Conservation (phyloP, 495 filamentous ascomycete species). For the Penicillium paradoxum region DNA sequence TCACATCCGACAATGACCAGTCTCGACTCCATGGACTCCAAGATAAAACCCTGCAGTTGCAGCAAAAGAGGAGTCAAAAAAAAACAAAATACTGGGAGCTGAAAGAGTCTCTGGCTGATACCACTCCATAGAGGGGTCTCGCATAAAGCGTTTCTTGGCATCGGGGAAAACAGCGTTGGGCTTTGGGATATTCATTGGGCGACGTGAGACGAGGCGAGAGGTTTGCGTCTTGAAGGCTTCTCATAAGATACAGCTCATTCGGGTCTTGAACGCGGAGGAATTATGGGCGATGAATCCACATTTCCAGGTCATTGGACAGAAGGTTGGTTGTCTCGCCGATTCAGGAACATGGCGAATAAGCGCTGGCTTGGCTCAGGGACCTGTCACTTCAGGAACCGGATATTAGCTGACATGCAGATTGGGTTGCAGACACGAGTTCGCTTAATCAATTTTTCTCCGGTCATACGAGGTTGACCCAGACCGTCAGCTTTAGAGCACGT, state of each 20-base stretch:
- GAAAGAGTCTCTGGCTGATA: not conserved
- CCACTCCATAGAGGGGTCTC: slow-evolving; percentile 3
- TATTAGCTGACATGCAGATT: slow-evolving; percentile 1
- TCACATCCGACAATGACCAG: not conserved
- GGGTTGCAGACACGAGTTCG: slow-evolving; percentile 10
- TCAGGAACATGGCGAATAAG: slow-evolving; percentile 21
- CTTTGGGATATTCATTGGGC: slow-evolving; percentile 1
- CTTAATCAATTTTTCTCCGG: not conserved
- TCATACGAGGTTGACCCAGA: not conserved
- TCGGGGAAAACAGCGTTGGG: not conserved
- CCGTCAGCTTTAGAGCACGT: not conserved
- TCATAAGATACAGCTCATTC: not conserved
- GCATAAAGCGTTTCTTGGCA: slow-evolving; percentile 6
- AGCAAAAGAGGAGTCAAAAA: not conserved
- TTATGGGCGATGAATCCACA: not conserved
- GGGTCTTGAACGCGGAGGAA: not conserved
- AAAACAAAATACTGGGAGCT: not conserved
- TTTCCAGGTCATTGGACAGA: not conserved
- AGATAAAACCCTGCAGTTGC: not conserved
- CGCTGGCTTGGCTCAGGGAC: not conserved
- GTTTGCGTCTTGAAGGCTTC: not conserved
- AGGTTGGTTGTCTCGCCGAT: not conserved
- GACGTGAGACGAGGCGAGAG: not conserved
- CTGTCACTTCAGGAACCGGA: not conserved
- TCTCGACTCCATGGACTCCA: not conserved